A percentile compares a stretch with the other conserved stretches of the same genome.
These are phyloP conservation scores for Ananas comosus DNA, from an alignment of 176 grass and related monocot species.

Conservation along the genomic window DNA sequence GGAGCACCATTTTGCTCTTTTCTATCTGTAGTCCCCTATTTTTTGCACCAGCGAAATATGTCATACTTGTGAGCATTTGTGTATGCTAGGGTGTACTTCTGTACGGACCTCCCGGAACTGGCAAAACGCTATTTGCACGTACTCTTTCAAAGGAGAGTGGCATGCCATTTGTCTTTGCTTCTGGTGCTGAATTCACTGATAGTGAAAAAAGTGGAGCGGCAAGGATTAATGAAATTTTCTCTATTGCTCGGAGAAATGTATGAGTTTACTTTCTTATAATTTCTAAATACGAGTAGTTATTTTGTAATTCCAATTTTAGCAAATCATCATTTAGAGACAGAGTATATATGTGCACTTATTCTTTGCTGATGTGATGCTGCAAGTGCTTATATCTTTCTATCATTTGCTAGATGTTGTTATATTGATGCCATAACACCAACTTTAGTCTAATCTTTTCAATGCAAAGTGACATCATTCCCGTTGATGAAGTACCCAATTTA, in stretches of 20 bases:
- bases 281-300: not conserved
- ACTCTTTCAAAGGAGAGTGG: conserved; percentile 28
- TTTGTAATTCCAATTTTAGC: not conserved
- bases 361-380: too few relatives aligned
- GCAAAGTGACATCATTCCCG: too few relatives aligned
- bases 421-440: too few relatives aligned
- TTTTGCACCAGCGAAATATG: not conserved
- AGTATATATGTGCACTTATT: too few relatives aligned
- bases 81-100: conserved; percentile 21
- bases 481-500: too few relatives aligned
- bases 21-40: not conserved
- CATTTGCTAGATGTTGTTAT: not conserved
- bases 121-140: conserved; percentile 29
- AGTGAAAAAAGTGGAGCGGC: conserved; percentile 32
- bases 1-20: not conserved
- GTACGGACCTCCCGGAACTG: conserved; percentile 27
- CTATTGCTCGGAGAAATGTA: conserved; percentile 29
- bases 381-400: not conserved
- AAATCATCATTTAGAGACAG: too few relatives aligned
- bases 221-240: conserved; percentile 29
- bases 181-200: conserved; percentile 28
- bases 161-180: conserved; percentile 28
- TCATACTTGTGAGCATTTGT: not conserved
- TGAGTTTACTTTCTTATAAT: not conserved
- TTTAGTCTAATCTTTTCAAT: too few relatives aligned